Conservation (phyloP, 345 rosid species). For the Eucalyptus paniculata region DNA sequence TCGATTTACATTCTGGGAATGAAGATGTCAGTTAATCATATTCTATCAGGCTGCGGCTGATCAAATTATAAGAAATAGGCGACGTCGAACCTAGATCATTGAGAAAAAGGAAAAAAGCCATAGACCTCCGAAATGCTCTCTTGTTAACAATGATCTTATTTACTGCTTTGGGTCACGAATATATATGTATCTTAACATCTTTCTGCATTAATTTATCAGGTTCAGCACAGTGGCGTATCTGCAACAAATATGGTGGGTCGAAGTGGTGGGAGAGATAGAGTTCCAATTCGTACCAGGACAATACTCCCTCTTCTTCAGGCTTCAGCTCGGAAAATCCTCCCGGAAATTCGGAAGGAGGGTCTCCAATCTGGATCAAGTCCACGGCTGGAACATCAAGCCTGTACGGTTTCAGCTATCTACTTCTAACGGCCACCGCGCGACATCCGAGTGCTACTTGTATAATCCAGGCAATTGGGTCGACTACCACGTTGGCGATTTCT, state of each 20-base stretch:
- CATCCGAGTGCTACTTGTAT: constrained; percentile 38
- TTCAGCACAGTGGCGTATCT: constrained; percentile 72
- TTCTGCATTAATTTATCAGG: constrained; percentile 11
- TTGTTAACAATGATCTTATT: not conserved
- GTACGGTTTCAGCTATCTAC: constrained; percentile 67
- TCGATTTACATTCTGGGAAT: not conserved
- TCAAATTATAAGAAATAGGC: not conserved
- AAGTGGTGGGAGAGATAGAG: constrained; percentile 60
- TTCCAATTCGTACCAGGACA: constrained; percentile 69
- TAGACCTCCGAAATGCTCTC: not conserved
- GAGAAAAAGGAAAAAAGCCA: not conserved
- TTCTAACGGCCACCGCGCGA: constrained; percentile 45
- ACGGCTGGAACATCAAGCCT: constrained; percentile 86
- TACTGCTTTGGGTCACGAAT: not conserved
- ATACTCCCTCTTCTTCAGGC: constrained; percentile 62
- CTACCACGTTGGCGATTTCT: constrained; percentile 69
- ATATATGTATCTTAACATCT: not conserved
- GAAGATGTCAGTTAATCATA: not conserved
- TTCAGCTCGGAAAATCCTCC: constrained; percentile 51
- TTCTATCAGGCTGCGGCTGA: not conserved
- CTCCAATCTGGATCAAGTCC: constrained; percentile 62
- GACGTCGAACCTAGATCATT: not conserved
- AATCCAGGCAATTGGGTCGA: constrained; percentile 64
- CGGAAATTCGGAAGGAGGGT: constrained; percentile 51
- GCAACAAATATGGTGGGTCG: constrained; percentile 97